Evolutionary conservation across 768 basidiomycete species (phyloP), one percentile per base, ranked within the genome.

Genomic region (Mycena kentingensis): DNA sequence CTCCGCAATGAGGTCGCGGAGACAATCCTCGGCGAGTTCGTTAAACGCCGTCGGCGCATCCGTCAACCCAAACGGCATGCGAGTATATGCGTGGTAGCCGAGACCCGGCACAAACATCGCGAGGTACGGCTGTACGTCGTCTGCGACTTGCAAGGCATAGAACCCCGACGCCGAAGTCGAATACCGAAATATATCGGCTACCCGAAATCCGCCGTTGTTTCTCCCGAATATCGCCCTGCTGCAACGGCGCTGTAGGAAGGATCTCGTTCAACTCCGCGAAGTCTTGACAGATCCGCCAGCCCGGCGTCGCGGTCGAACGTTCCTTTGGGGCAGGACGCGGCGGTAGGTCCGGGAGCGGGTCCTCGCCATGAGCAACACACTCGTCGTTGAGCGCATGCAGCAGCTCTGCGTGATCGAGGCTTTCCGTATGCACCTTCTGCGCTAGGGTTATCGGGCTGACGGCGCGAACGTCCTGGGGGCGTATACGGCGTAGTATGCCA

Each of bases 111-210:
- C 63, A 26, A 72, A 75, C 46, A 77, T 74, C 10, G 60, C 60
- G 0, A 71, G 52, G 44, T 69, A 69, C 7, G 67, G 68, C 42
- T 58, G 52, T 3, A 54, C 53, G 7, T 58, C 64, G 5, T 45
- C 44, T 2, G 52, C 38, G 1, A 67, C 49, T 3, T 27, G 38
- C 11, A 62, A 48, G 3, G 60, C 65, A 44, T 66, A 68, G 64
- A 74, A 77, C 0, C 73, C 76, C 0, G 63, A 60, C 6, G 71
- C 66, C n/a, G 37, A 73, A 71, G 54, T 78, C 73, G 19, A 76
- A 69, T 0, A 70, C 51, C 10, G 52, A 62, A 0, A 71, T 38
- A 57, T 67, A 78, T 0, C 65, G 28, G 42, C 77, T 70, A 0
- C 75, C 74, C 4, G 61, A 63, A 0, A 77, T 57, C 0, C 57